phyloP scores from a whole-genome alignment of 768 basidiomycete species.

The Podaxis sp. region DNA sequence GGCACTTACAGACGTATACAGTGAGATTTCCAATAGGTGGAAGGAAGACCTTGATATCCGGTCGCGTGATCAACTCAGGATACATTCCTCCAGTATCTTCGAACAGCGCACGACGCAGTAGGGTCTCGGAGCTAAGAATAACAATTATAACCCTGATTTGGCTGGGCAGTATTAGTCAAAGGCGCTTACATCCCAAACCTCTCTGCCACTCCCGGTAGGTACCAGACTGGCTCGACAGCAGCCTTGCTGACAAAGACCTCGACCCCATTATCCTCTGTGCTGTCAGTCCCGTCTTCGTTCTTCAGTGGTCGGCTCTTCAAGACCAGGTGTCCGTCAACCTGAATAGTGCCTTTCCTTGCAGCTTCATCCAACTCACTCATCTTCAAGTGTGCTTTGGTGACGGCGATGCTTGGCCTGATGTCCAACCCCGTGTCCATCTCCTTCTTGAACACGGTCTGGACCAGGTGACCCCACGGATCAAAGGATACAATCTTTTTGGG shows the following conservation, averaged over 20 bases:
- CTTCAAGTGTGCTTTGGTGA: slow-evolving; percentile 94
- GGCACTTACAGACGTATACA: slow-evolving; percentile 88
- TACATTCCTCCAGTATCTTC: slow-evolving; percentile 97
- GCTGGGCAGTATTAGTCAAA: background rate
- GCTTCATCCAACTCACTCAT: slow-evolving; percentile 89
- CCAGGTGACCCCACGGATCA: slow-evolving; percentile 93
- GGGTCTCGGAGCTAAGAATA: slow-evolving; percentile 64
- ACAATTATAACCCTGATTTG: background rate
- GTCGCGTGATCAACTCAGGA: slow-evolving; percentile 92
- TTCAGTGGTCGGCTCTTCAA: slow-evolving; percentile 61
- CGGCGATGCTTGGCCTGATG: slow-evolving; percentile 87
- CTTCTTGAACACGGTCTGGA: slow-evolving; percentile 65
- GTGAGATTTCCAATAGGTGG: slow-evolving; percentile 92
- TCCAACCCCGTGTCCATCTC: slow-evolving; percentile 76
- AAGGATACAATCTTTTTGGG: slow-evolving; percentile 83
- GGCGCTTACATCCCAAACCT: slow-evolving; percentile 84
- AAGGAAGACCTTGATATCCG: slow-evolving; percentile 93
- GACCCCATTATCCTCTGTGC: slow-evolving; percentile 60
- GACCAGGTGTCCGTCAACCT: slow-evolving; percentile 82
- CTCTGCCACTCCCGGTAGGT: slow-evolving; percentile 88
- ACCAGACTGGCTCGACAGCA: slow-evolving; percentile 97
- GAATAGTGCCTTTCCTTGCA: slow-evolving; percentile 67
- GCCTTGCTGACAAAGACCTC: slow-evolving; percentile 91
- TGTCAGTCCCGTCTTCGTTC: slow-evolving; percentile 63
- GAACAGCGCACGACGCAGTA: slow-evolving; percentile 88